phyloP scores from a whole-genome alignment of 2,329 filamentous ascomycete genomes.

The Ambrosiella xylebori region DNA sequence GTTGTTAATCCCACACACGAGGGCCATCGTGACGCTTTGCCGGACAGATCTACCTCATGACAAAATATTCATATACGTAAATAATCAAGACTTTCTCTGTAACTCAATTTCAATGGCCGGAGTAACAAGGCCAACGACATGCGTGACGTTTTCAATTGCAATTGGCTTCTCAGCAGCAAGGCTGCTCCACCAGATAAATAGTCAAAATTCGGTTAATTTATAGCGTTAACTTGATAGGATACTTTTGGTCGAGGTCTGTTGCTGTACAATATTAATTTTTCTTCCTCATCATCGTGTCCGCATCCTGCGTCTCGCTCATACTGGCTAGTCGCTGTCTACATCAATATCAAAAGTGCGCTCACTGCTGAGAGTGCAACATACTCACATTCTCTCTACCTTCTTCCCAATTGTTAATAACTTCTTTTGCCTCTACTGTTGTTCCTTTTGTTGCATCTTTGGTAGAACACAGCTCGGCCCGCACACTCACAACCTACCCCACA shows the following conservation, averaged over 20 bases:
- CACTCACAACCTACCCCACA: no score
- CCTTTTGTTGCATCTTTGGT: no score
- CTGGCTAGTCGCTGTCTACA: background rate
- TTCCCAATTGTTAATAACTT: background rate
- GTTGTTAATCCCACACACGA: background rate
- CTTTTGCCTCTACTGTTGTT: background rate
- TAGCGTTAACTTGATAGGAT: background rate
- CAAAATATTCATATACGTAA: background rate
- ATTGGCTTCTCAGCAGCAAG: conserved; percentile 1
- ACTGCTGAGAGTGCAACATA: background rate
- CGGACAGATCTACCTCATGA: background rate
- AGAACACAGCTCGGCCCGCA: no score
- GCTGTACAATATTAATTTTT: conserved; percentile 3
- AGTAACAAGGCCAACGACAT: background rate
- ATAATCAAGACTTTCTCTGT: background rate
- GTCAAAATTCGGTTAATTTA: background rate
- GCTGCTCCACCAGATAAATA: conserved; percentile 1
- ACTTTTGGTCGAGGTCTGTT: background rate
- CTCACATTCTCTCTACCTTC: background rate
- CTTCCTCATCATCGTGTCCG: conserved; percentile 3
- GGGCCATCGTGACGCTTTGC: background rate
- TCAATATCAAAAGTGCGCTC: background rate
- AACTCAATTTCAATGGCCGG: background rate
- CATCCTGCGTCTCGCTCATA: background rate
- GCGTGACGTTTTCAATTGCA: conserved; percentile 5